These are phyloP conservation scores for Carex myosuroides DNA, from an alignment of 176 grass and related monocot species.

Conservation along the genomic window DNA sequence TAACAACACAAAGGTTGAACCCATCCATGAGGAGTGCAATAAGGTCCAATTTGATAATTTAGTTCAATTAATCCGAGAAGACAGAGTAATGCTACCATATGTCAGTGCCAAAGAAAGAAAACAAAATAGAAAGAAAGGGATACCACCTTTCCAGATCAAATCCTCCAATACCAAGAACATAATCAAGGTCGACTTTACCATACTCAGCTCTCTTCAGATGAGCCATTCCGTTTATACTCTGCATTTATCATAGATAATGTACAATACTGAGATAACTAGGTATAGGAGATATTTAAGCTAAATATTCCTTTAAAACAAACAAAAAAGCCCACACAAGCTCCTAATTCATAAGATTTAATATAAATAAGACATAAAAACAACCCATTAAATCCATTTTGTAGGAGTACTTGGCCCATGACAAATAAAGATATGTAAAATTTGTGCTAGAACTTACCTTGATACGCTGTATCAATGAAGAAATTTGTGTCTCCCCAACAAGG, in stretches of 20 bases:
- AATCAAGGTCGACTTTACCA: slow-evolving; percentile 92
- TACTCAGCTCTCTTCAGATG: slow-evolving; percentile 79
- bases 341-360: neutral
- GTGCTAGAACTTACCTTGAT: slow-evolving; percentile 52
- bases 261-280: neutral
- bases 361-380: neutral
- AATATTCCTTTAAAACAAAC: neutral
- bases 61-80: neutral
- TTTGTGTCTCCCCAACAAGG: slow-evolving; percentile 69
- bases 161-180: slow-evolving; percentile 99
- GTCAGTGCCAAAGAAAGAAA: neutral
- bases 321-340: neutral
- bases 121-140: neutral
- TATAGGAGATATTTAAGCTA: neutral
- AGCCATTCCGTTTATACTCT: slow-evolving; percentile 93
- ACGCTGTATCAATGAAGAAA: slow-evolving; percentile 73
- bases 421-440: neutral
- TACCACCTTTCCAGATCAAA: slow-evolving; percentile 94
- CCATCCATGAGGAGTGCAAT: neutral
- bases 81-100: neutral
- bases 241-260: slow-evolving; percentile 23
- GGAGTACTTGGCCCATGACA: neutral
- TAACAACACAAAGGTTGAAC: slow-evolving; percentile 9
- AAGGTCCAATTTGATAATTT: neutral
- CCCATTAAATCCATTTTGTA: neutral